Evolutionary conservation across 805 yeast genomes (phyloP), one percentile per base, ranked within the genome.

Genomic region (Saturnispora ahearnii): DNA sequence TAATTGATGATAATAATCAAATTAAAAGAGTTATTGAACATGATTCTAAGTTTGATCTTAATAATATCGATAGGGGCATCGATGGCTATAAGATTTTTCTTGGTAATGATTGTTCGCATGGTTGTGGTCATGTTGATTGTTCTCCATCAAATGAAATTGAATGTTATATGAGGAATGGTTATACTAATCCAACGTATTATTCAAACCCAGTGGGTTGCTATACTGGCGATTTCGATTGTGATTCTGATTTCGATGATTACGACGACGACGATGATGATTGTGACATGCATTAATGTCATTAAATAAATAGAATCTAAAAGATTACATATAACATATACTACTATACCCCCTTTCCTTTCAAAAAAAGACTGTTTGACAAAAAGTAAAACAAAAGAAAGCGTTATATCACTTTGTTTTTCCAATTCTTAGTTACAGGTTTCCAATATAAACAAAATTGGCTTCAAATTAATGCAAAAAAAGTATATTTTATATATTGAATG

Each of bases 11-110:
- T 31, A 70, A 70, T 44, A 79, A 79, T 48, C 72, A 73, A 45
- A 59, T 65, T 51, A 67, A 73, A 30, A 71, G 78, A 46, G 67
- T 70, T 40, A 72, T 79, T 50, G 83, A 79, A 59, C 74, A 76
- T 56, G 58, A 60, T 33, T 62, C 68, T 2, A 54, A 66, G 6
- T 66, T 68, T 47, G 69, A 68, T 53, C 49, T 68, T 28, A 56
- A 58, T 38, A 57, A 66, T 29, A 55, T 58, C 9, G 51, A 59
- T 18, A 57, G 61, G 32, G 72, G 72, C 38, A 67, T 68, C 15
- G 72, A 68, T 51, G 72, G 72, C 13, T 68, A 68, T 52, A 63
- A 56, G 41, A 50, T 66, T 38, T 57, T 61, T 49, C 45, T 62
- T 13, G 66, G 66, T n/a, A 57, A 51, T 13, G 52, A 55, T 48